Percentiles rank a stretch among this genome's conserved stretches.
Evolutionary conservation across 108 stramenopile genomes (phyloP).

Genomic region (Fistulifera solaris): DNA sequence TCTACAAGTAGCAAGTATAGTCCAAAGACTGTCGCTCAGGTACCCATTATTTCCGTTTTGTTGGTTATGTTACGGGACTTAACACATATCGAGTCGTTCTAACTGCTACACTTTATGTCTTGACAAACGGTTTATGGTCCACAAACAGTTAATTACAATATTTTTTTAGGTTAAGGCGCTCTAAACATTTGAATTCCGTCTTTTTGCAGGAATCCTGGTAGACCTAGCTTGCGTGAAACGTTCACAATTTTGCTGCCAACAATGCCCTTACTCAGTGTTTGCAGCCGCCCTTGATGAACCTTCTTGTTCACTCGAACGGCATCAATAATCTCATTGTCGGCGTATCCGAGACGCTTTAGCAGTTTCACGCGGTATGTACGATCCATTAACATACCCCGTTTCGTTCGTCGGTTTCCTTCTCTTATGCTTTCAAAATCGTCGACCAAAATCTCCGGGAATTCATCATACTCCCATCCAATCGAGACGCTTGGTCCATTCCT

Average conservation of each 20-base stretch:
- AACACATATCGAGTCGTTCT: not conserved
- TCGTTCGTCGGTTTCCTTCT: not conserved
- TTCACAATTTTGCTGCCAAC: too few species aligned
- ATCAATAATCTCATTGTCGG: not conserved
- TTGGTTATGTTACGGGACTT: too few species aligned
- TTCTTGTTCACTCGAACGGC: not conserved
- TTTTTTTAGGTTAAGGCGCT: too few species aligned
- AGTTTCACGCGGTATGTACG: not conserved
- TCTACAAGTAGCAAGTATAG: not conserved
- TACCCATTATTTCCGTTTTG: not conserved
- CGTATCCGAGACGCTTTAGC: not conserved
- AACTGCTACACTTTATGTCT: too few species aligned
- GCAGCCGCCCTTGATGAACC: not conserved
- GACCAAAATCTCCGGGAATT: not conserved
- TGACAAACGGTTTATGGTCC: not conserved
- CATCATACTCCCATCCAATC: slow-evolving; percentile 7
- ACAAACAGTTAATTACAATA: not conserved
- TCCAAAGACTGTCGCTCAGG: not conserved
- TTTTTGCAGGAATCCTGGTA: too few species aligned
- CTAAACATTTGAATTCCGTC: too few species aligned
- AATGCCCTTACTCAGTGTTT: too few species aligned
- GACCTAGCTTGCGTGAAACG: too few species aligned
- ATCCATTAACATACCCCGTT: not conserved
- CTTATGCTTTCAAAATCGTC: not conserved
- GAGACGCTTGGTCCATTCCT: slow-evolving; percentile 4